Evolutionary conservation across 768 basidiomycete genomes (phyloP).

Genomic region (Podaxis carcinomalis): DNA sequence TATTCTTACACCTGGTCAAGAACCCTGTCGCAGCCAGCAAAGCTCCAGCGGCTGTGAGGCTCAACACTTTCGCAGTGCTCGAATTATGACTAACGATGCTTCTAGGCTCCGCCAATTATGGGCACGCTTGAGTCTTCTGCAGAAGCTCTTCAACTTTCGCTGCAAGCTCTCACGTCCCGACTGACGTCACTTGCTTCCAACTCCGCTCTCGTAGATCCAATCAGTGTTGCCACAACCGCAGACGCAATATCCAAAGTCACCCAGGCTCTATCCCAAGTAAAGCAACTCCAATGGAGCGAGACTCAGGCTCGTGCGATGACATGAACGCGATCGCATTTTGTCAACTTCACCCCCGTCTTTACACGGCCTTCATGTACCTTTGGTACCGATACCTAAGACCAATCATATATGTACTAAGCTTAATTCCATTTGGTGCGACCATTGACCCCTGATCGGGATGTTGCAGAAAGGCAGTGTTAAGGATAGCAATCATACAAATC

Average conservation of each 20-base stretch:
- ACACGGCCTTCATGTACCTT: neutral
- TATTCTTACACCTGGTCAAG: neutral
- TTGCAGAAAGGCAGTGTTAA: neutral
- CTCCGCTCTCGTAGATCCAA: conserved; percentile 36
- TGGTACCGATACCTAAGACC: neutral
- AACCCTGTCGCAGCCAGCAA: neutral
- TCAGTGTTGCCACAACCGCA: conserved; percentile 52
- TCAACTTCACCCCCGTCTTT: neutral
- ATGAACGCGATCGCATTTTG: neutral
- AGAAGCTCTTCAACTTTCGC: conserved; percentile 46
- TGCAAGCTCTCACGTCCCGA: conserved; percentile 48
- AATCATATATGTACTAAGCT: neutral
- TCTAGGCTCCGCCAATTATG: neutral
- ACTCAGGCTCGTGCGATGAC: conserved; percentile 16
- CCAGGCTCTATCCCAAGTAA: conserved; percentile 57
- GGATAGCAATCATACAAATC: conserved; percentile 1
- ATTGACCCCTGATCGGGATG: neutral
- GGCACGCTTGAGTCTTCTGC: conserved; percentile 22
- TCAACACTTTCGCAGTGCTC: neutral
- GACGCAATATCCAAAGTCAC: conserved; percentile 66
- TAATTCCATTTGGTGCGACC: neutral
- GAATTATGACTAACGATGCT: neutral
- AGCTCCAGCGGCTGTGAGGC: neutral
- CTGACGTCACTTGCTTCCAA: conserved; percentile 41
- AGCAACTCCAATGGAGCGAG: conserved; percentile 50